Percentiles rank a stretch among this genome's conserved stretches.
Evolutionary conservation across 345 rosid genomes (phyloP).

Genomic region (Heritiera fomes): DNA sequence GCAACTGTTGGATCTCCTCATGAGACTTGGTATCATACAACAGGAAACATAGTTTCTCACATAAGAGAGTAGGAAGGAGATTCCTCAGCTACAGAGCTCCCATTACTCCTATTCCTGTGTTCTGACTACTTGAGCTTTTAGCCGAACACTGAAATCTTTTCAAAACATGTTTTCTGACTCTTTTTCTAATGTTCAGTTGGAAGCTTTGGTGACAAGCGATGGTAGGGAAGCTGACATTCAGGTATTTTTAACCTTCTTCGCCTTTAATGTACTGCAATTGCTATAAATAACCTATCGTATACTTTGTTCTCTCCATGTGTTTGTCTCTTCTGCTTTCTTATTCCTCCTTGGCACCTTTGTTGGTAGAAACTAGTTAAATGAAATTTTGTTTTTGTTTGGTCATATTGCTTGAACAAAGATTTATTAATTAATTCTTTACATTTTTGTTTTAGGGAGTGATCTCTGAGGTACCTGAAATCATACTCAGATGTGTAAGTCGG

Average conservation of each 20-base stretch:
- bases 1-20: not conserved
- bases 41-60: not conserved
- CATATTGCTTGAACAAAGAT: not conserved
- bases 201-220: slow-evolving; percentile 65
- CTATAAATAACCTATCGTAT: not conserved
- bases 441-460: slow-evolving; percentile 56
- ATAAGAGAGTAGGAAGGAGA: slow-evolving; percentile 3
- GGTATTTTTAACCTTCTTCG: slow-evolving; percentile 46
- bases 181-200: slow-evolving; percentile 60
- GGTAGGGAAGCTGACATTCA: slow-evolving; percentile 83
- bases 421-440: not conserved
- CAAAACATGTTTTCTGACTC: slow-evolving; percentile 19
- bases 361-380: not conserved
- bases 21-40: not conserved
- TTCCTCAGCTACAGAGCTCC: not conserved
- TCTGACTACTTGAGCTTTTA: slow-evolving; percentile 2
- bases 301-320: not conserved
- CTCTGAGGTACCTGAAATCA: slow-evolving; percentile 93
- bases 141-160: not conserved
- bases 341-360: not conserved
- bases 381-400: not conserved
- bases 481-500: slow-evolving; percentile 86
- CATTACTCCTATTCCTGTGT: not conserved
- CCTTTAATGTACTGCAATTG: not conserved
- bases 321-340: not conserved